Conservation (phyloP, 805 yeast genomes). For the Myxozyma lipomycoides region DNA sequence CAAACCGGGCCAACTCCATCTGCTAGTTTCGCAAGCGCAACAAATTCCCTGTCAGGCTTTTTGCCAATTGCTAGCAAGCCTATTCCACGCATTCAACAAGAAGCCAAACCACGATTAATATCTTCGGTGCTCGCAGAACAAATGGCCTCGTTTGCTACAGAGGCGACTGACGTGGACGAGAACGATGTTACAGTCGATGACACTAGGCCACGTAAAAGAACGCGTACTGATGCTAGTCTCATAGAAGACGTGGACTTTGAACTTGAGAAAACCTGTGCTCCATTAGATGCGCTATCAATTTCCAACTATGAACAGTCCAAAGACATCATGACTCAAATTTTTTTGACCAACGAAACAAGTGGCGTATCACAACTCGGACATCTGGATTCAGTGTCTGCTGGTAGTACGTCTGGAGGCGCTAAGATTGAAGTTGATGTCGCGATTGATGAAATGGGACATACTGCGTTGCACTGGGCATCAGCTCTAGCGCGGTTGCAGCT, state of each 20-base stretch:
- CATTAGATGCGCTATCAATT: conserved; percentile 29
- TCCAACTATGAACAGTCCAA: conserved; percentile 42
- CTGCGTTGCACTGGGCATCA: conserved; percentile 94
- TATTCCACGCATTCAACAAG: conserved; percentile 3
- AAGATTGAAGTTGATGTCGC: conserved; percentile 70
- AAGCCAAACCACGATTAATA: background rate
- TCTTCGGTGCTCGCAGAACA: background rate
- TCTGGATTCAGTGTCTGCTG: conserved; percentile 29
- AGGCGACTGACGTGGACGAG: conserved; percentile 23
- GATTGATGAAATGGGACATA: conserved; percentile 89
- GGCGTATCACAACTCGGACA: conserved; percentile 36
- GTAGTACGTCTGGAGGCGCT: conserved; percentile 24
- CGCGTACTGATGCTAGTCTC: conserved; percentile 7
- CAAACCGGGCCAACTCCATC: conserved; percentile 20
- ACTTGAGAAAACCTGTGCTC: conserved; percentile 10
- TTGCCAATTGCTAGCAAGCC: background rate
- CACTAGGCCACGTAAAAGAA: conserved; percentile 20
- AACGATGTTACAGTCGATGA: conserved; percentile 11
- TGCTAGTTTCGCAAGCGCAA: background rate
- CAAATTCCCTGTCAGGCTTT: background rate
- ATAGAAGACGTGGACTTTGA: background rate
- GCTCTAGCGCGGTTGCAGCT: conserved; percentile 75
- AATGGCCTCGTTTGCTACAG: conserved; percentile 4
- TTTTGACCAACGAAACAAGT: conserved; percentile 43
- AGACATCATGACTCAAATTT: conserved; percentile 49